Base-by-base conservation (phyloP, 2,329 filamentous ascomycete genomes). In the Monilinia vaccinii-corymbosi region DNA sequence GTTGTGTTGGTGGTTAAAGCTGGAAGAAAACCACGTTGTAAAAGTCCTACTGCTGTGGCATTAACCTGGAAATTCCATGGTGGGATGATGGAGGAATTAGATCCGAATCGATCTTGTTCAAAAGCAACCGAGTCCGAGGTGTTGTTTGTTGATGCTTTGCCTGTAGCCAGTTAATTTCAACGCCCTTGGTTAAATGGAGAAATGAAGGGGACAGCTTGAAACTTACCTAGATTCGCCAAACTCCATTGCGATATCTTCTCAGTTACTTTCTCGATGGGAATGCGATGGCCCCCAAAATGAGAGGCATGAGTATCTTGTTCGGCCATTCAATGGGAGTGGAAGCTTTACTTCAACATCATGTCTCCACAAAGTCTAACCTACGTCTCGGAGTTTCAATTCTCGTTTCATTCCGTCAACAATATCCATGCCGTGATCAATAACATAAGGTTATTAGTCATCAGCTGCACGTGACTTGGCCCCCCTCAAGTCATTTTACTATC, bases 1-100 rank as follows among this genome's bases (percentile, higher is more conserved):
- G 56, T 55, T 38, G 62, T 57, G 13, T 62, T 61, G n/a, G 55
- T 55, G 11, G 50, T 57, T 48, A 63, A 13, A 8, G 62, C 58
- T 32, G 62, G 62, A 11, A 63, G 62, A 3, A 63, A 55, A 40
- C 56, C 56, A 1, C 56, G 61, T 60, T 61, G 55, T 2, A 63
- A 46, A 14, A 63, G 40, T 32, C 62, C 62, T 6, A 63, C 46
- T 9, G 60, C 47, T 7, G 60, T 52, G 2, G 60, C 40, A 25
- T 56, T 56, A 21, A 61, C 53, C 32, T 50, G 45, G 3, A 45
- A 46, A 31, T 59, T 59, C 59, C 52, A 58, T n/a, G 59, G 46
- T 45, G 59, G 59, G 3, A 57, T 31, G 4, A 57, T 44, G n/a
- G 50, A 32, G 4, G 50, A 31, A 31, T 49, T 56, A 4, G 59